Conservation (phyloP, 192 early-diverging fungal genomes). For the Gigaspora rosea region DNA sequence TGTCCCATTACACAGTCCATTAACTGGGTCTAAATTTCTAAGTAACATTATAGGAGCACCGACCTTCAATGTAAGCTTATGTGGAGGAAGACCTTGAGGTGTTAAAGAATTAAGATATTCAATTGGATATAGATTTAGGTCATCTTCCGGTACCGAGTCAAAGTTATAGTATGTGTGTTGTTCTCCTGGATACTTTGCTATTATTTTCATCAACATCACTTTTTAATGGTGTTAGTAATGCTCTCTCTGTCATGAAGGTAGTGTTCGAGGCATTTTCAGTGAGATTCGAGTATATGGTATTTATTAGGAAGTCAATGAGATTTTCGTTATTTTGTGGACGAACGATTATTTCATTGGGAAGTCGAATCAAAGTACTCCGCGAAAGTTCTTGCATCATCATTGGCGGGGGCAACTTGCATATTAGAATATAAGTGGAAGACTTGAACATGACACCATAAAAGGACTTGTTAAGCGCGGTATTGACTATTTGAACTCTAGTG, state of each 20-base stretch:
- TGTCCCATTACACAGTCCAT: constrained; percentile 36
- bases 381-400: background rate
- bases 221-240: constrained; percentile 31
- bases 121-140: background rate
- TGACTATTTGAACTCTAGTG: constrained; percentile 25
- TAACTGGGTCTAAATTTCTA: constrained; percentile 27
- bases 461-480: constrained; percentile 18
- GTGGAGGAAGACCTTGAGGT: constrained; percentile 28
- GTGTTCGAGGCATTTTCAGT: background rate
- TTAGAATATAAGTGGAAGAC: constrained; percentile 32
- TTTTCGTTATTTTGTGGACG: background rate
- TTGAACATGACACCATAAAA: constrained; percentile 31
- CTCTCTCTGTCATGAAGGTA: constrained; percentile 4
- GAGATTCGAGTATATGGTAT: constrained; percentile 29
- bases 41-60: background rate
- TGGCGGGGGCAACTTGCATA: constrained; percentile 27
- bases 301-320: background rate
- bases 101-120: constrained; percentile 34
- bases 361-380: background rate
- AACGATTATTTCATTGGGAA: background rate
- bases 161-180: constrained; percentile 5
- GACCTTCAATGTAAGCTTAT: constrained; percentile 30
- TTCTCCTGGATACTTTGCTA: constrained; percentile 1
- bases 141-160: background rate
- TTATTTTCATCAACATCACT: constrained; percentile 22